These are phyloP conservation scores for Populus alba DNA, from an alignment of 345 rosid species.

Conservation along the genomic window DNA sequence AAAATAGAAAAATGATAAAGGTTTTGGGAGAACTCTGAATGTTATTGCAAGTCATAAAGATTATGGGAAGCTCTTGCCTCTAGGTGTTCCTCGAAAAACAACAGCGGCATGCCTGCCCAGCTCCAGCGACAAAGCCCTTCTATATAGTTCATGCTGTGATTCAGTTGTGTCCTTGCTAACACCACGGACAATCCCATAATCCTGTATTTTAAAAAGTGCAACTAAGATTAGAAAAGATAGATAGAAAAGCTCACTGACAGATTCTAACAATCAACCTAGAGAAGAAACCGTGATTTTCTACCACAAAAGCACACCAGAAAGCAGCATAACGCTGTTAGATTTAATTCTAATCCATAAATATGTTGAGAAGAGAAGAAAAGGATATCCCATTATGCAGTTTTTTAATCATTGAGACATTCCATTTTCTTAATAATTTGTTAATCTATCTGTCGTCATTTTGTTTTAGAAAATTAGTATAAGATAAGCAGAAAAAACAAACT, in stretches of 20 bases:
- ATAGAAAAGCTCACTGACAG: neutral
- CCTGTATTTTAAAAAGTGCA: slow-evolving; percentile 40
- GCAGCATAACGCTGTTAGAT: neutral
- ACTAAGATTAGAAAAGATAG: slow-evolving; percentile 2
- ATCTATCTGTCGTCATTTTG: neutral
- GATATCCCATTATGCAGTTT: no score
- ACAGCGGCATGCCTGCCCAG: slow-evolving; percentile 89
- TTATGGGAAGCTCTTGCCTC: slow-evolving; percentile 42
- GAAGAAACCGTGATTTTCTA: neutral
- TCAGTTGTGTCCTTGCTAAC: slow-evolving; percentile 58
- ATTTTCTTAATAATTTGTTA: neutral
- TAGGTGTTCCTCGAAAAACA: slow-evolving; percentile 80
- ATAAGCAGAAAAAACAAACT: neutral
- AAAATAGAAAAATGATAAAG: no score
- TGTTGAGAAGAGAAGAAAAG: neutral
- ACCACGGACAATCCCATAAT: slow-evolving; percentile 74
- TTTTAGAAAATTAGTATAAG: neutral
- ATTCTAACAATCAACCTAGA: slow-evolving; percentile 1
- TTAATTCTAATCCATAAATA: neutral
- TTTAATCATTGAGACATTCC: neutral
- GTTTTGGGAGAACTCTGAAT: no score
- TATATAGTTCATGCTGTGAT: slow-evolving; percentile 48
- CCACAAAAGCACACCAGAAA: neutral
- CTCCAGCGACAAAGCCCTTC: slow-evolving; percentile 70
- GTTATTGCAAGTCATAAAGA: no score